Evolutionary conservation across 208 protist species (phyloP), one percentile per base, ranked within the genome.

Genomic region (Angomonas deanei): DNA sequence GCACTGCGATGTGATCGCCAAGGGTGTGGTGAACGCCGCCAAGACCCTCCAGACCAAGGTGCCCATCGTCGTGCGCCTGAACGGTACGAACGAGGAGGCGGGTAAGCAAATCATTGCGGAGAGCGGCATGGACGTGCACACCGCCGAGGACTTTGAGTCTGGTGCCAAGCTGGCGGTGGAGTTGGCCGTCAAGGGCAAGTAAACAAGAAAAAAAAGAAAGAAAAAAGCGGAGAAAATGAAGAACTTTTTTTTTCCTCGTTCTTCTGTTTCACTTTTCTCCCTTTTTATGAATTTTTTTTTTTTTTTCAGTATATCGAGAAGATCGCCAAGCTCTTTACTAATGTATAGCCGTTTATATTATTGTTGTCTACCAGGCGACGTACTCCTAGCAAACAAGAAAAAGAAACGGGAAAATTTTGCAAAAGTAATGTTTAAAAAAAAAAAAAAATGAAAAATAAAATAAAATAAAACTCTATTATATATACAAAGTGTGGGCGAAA

Each of bases 1-100:
- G 90, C 94, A 96, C 64, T 99, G 98, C 81, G 98, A 99, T 76
- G 76, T 98, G 39, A 99, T 99, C 68, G 98, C 98, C 27, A 47
- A 94, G 68, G 98, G 98, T 62, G 85, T 99, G 38, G 96, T 99
- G 34, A 86, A 83, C 53, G 97, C 95, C 32, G 82, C 70, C 58
- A 82, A 88, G 53, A 72, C 85, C 49, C 72, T 98, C 34, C 80
- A 96, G 54, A 75, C 96, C 27, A 79, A 82, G 54, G 73, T 99
- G 24, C 98, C 98, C 42, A 84, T 99, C 28, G 88, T 99, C 33
- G 91, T 96, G 65, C 86, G 91, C 32, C 82, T 97, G 27, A 86
- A 79, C 69, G 96, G 97, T 53, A 99, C 97, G 30, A 99, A 99
- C 68, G 97, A 98, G 56, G 74, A 90, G 36, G 66, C 84, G 27